Percentiles rank a stretch among this genome's conserved stretches.
Conservation (phyloP, 164 flowering plant genomes). For the Cinnamomum micranthum region DNA sequence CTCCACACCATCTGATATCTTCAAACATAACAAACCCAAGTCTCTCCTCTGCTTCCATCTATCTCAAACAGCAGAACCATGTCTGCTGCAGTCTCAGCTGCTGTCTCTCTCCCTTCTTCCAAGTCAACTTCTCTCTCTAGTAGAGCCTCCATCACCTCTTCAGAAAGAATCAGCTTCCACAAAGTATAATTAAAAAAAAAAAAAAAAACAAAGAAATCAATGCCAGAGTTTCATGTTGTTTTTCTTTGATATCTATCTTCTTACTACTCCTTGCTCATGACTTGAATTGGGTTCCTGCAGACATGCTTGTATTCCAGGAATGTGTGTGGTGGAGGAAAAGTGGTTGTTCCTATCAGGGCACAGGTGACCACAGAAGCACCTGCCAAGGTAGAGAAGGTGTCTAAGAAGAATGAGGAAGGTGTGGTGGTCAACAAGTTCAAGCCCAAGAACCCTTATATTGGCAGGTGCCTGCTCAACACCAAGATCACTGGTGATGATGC, state of each 20-base stretch:
- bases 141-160: conserved; percentile 42
- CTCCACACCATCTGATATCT: not conserved
- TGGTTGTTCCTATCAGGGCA: conserved; percentile 60
- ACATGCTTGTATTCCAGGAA: conserved; percentile 40
- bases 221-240: not conserved
- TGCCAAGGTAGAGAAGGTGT: conserved; percentile 63
- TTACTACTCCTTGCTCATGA: conserved; percentile 5
- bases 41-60: not conserved
- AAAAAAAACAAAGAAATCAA: not conserved
- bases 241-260: conserved; percentile 1
- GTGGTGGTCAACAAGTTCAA: conserved; percentile 78
- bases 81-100: conserved; percentile 84
- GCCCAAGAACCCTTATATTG: conserved; percentile 83
- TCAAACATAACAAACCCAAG: not conserved
- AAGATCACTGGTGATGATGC: conserved; percentile 98
- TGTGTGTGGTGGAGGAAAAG: conserved; percentile 42
- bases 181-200: conserved; percentile 37
- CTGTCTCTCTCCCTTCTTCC: conserved; percentile 71
- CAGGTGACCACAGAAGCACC: conserved; percentile 87
- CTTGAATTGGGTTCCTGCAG: conserved; percentile 27
- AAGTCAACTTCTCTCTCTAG: conserved; percentile 65
- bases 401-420: conserved; percentile 87
- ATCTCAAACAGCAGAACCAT: conserved; percentile 22
- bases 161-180: conserved; percentile 58
- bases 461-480: conserved; percentile 85